Percentiles rank a stretch among this genome's conserved stretches.
These are phyloP conservation scores for Pyricularia pennisetigena DNA, from an alignment of 2,329 filamentous ascomycete genomes.

Conservation along the genomic window DNA sequence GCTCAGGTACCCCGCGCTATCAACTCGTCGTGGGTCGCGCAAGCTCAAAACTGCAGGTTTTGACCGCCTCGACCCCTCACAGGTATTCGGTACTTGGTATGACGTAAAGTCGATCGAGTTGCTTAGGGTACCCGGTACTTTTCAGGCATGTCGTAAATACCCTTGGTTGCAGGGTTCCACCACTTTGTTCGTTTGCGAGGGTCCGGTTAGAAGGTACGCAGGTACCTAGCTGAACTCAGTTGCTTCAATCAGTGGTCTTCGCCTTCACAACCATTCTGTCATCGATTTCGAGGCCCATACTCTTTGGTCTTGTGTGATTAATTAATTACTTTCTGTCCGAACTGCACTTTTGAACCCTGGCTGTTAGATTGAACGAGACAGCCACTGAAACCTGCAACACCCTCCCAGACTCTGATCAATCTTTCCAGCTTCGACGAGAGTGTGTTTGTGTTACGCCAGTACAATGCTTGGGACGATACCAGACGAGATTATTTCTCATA, in stretches of 20 bases:
- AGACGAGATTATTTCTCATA: slow-evolving; percentile 75
- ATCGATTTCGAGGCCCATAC: not conserved
- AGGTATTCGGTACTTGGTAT: not conserved
- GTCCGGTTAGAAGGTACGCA: not conserved
- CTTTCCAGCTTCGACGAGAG: not conserved
- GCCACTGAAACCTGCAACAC: not conserved
- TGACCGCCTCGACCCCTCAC: not conserved
- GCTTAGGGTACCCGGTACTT: not conserved
- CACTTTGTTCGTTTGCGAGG: not conserved
- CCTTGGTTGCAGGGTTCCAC: not conserved
- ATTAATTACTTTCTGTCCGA: not conserved
- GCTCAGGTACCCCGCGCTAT: not conserved
- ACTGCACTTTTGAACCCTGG: not conserved
- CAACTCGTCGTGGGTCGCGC: not conserved
- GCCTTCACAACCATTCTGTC: not conserved
- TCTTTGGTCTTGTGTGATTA: not conserved
- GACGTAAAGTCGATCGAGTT: not conserved
- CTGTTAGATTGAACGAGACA: not conserved
- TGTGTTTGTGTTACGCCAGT: not conserved
- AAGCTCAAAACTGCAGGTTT: not conserved
- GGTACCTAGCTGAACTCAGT: not conserved
- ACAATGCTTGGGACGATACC: slow-evolving; percentile 36
- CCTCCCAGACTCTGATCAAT: not conserved
- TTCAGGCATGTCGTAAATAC: not conserved
- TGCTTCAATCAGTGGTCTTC: not conserved